These are phyloP conservation scores for Pythium volutum DNA, from an alignment of 352 stramenopile genomes.

Conservation along the genomic window DNA sequence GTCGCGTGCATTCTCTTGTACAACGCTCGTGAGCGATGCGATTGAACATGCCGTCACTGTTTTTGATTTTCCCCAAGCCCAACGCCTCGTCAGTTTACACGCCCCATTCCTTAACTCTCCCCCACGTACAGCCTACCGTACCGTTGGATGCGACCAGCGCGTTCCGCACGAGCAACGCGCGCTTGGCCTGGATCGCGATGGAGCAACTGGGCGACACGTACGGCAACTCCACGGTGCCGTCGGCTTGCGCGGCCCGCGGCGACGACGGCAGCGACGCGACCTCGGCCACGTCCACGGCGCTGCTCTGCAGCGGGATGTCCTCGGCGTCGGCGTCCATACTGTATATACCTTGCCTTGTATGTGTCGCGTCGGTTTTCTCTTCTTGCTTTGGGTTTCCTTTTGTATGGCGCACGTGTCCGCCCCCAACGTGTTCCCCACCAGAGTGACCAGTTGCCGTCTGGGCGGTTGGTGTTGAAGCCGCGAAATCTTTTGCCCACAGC, in stretches of 20 bases:
- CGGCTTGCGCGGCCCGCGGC: conserved; percentile 35
- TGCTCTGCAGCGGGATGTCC: conserved; percentile 53
- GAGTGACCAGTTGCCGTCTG: neutral
- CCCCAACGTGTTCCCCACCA: neutral
- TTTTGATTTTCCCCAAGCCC: too few species aligned
- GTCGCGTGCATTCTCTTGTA: conserved; percentile 33
- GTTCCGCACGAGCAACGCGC: conserved; percentile 62
- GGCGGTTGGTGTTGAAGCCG: conserved; percentile 26
- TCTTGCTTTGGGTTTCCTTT: neutral
- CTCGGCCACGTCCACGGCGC: conserved; percentile 30
- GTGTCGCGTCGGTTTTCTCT: neutral
- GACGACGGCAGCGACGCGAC: conserved; percentile 58
- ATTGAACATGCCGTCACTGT: conserved; percentile 45
- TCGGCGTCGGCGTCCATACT: conserved; percentile 5
- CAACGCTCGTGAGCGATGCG: conserved; percentile 30
- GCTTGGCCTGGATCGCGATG: conserved; percentile 68
- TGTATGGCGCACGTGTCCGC: neutral
- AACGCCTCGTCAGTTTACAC: neutral
- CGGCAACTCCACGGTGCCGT: conserved; percentile 51
- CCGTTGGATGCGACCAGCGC: conserved; percentile 63
- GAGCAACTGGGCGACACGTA: conserved; percentile 55
- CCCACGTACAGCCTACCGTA: conserved; percentile 14
- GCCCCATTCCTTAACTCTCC: too few species aligned
- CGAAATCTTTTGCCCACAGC: conserved; percentile 28
- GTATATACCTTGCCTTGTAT: too few species aligned